These are phyloP conservation scores for Psilocybe subaeruginosa DNA, from an alignment of 768 basidiomycete species.

Conservation along the genomic window DNA sequence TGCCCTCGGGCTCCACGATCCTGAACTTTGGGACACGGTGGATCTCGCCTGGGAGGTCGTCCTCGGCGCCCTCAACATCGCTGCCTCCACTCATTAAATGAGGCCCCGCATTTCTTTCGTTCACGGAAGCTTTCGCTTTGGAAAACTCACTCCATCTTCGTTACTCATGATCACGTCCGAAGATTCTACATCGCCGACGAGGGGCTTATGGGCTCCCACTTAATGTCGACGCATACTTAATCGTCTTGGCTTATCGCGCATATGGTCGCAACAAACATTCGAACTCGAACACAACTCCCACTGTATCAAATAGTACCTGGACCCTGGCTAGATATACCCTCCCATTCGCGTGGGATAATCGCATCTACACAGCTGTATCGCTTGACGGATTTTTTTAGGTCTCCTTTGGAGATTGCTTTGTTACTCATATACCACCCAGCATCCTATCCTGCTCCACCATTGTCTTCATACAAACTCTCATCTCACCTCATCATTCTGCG, in stretches of 20 bases:
- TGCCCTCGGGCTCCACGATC: constrained; percentile 72
- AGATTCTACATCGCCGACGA: constrained; percentile 10
- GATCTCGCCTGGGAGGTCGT: constrained; percentile 84
- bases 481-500: neutral
- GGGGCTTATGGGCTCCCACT: neutral
- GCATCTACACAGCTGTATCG: constrained; percentile 16
- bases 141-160: neutral
- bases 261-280: constrained; percentile 10
- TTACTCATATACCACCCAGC: constrained; percentile 7
- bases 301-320: constrained; percentile 19
- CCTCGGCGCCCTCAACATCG: constrained; percentile 54
- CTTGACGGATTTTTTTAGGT: constrained; percentile 5
- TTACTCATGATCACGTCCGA: constrained; percentile 1
- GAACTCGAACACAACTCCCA: neutral
- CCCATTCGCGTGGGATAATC: constrained; percentile 1
- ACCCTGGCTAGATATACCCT: constrained; percentile 20
- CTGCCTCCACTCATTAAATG: constrained; percentile 38
- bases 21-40: constrained; percentile 76
- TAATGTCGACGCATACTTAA: constrained; percentile 6
- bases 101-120: neutral
- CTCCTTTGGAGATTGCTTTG: neutral
- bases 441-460: constrained; percentile 12
- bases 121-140: neutral
- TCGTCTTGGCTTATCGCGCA: constrained; percentile 11
- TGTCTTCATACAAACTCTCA: constrained; percentile 2